Evolutionary conservation across 2,329 filamentous ascomycete genomes (phyloP).

Genomic region (Mycogone perniciosa): DNA sequence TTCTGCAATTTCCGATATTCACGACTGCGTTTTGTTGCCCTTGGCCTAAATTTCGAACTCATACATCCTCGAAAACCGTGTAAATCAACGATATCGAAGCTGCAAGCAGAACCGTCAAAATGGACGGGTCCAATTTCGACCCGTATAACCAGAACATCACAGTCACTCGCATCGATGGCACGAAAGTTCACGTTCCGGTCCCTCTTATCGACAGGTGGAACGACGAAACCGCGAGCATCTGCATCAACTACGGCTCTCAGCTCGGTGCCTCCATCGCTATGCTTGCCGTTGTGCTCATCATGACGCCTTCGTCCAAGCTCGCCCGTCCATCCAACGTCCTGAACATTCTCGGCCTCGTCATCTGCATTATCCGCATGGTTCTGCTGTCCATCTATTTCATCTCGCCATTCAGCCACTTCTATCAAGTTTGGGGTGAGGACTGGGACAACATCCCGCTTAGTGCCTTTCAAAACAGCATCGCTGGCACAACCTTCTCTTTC

Average conservation of each 20-base stretch:
- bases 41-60: neutral
- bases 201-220: slow-evolving; percentile 27
- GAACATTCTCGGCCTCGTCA: slow-evolving; percentile 54
- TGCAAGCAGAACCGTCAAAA: slow-evolving; percentile 6
- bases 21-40: too few relatives aligned
- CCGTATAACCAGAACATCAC: slow-evolving; percentile 31
- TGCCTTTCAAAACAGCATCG: slow-evolving; percentile 33
- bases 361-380: slow-evolving; percentile 54
- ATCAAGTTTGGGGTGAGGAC: slow-evolving; percentile 52
- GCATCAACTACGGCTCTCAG: slow-evolving; percentile 63
- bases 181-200: slow-evolving; percentile 28
- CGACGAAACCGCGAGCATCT: slow-evolving; percentile 28
- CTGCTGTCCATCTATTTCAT: slow-evolving; percentile 55
- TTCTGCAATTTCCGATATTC: too few relatives aligned
- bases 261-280: slow-evolving; percentile 62
- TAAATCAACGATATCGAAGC: neutral
- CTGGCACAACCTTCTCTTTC: slow-evolving; percentile 36
- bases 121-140: slow-evolving; percentile 24
- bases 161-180: slow-evolving; percentile 28
- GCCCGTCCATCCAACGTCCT: slow-evolving; percentile 57
- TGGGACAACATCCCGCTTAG: slow-evolving; percentile 37
- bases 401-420: slow-evolving; percentile 55
- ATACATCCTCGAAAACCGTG: neutral
- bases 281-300: slow-evolving; percentile 56
- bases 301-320: slow-evolving; percentile 62